A percentile compares a stretch with the other conserved stretches of the same genome.
Conservation (phyloP, 345 rosid genomes). For the Pistacia vera region DNA sequence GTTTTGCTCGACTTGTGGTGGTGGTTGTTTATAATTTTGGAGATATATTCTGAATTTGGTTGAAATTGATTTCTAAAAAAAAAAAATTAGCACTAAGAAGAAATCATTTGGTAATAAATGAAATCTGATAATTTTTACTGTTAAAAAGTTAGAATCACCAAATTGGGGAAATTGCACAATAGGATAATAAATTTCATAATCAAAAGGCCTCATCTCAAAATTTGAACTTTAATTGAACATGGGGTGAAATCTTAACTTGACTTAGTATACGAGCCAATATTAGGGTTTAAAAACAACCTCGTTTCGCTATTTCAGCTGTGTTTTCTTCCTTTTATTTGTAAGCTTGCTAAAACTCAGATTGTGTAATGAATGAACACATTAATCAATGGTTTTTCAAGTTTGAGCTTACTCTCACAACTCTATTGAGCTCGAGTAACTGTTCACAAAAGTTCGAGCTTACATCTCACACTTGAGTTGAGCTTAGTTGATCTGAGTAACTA, state of each 20-base stretch:
- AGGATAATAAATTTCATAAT: background rate
- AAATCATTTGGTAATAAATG: background rate
- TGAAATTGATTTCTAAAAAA: background rate
- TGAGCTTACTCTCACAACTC: background rate
- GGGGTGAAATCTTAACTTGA: background rate
- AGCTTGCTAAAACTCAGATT: background rate
- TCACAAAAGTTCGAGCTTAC: background rate
- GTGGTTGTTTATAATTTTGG: conserved; percentile 13
- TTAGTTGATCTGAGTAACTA: background rate
- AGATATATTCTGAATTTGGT: background rate
- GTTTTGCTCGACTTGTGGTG: background rate
- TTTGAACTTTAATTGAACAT: background rate
- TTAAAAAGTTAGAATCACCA: background rate
- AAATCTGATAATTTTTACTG: background rate
- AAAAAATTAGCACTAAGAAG: background rate
- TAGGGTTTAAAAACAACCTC: background rate
- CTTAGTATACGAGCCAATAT: background rate
- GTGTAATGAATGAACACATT: no score
- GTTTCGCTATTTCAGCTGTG: background rate
- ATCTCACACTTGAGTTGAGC: background rate
- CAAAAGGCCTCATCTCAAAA: background rate
- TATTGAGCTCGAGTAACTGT: no score
- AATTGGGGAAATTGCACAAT: conserved; percentile 1
- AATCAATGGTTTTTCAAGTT: background rate
- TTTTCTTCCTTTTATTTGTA: background rate